Evolutionary conservation across 2,329 filamentous ascomycete genomes (phyloP), one percentile per base, ranked within the genome.

Genomic region (Epichloe glyceriae): DNA sequence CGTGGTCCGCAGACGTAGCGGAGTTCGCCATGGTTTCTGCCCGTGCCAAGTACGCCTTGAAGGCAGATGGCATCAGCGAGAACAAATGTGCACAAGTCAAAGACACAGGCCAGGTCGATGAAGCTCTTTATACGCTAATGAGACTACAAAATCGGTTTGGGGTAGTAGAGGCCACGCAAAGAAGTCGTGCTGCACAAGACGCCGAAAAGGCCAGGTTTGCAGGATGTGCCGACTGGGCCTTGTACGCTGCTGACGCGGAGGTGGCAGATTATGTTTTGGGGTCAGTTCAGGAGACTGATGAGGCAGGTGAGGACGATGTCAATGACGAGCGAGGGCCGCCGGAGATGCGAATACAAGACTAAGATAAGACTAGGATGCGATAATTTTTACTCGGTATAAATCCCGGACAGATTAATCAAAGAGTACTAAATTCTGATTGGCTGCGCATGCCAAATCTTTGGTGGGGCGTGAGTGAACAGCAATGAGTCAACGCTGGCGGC

Each of bases 1-100:
- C 61, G 20, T 62, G 55, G 59, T 58, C 58, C 1, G 59, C 61
- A 15, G 58, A 57, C 4, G 22, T 49, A 8, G 60, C 61, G 1
- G 49, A 44, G 14, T 62, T 58, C 52, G 60, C 60, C 2, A 55
- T 52, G 19, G 52, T 58, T 5, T 51, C 57, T 0, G 37, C 49
- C 1, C 50, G 47, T 15, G 60, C 61, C 4, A 53, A 47, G 4
- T 62, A 56, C 40, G 61, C 61, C 3, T 37, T 53, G 3, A 58
- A 20, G 5, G 56, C 61, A 0, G 55, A 62, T 38, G 53, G 54
- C n/a, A 39, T 57, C 17, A 43, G 49, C 37, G 17, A 41, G 15
- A 39, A 33, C 3, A 34, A 35, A 5, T 26, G 34, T n/a, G 42
- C 45, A 3, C 22, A 33, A 33, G 42, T 5, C 3, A 35, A 33